Evolutionary conservation across 345 rosid genomes (phyloP).

Genomic region (Nephelium lappaceum): DNA sequence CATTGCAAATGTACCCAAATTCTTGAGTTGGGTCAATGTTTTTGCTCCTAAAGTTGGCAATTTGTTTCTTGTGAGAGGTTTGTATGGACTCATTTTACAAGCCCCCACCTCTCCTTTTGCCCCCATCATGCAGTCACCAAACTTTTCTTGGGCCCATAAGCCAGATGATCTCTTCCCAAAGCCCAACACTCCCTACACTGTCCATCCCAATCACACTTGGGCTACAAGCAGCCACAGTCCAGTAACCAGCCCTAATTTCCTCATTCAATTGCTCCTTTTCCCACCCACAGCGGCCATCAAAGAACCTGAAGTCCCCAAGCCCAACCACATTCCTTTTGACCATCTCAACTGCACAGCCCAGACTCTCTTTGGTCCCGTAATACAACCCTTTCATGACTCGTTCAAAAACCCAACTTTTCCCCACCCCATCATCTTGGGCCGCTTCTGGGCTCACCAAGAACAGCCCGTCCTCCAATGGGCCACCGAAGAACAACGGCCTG

Average conservation of each 20-base stretch:
- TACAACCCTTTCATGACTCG: conserved; percentile 79
- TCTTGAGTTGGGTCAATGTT: not conserved
- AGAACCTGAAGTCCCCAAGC: conserved; percentile 78
- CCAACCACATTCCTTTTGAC: conserved; percentile 71
- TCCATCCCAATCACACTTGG: conserved; percentile 64
- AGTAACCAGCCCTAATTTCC: conserved; percentile 79
- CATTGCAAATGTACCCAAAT: not conserved
- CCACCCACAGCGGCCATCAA: conserved; percentile 91
- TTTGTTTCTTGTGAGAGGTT: not conserved
- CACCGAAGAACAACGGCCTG: conserved; percentile 78
- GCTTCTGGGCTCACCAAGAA: conserved; percentile 61
- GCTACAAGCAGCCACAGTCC: conserved; percentile 89
- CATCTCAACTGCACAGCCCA: conserved; percentile 82
- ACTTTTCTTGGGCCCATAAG: conserved; percentile 69
- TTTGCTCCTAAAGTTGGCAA: not conserved
- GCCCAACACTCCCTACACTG: conserved; percentile 44
- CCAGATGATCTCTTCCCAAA: conserved; percentile 76
- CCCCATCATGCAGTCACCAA: too few relatives aligned
- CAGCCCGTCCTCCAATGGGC: conserved; percentile 79
- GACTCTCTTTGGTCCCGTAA: conserved; percentile 77
- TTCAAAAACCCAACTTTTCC: conserved; percentile 58
- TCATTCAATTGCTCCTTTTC: conserved; percentile 71
- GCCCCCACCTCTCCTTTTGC: not conserved
- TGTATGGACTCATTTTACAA: not conserved
- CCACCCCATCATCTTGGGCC: conserved; percentile 39